Conservation (phyloP, 768 basidiomycete species). For the Agrocybe chaxingu region DNA sequence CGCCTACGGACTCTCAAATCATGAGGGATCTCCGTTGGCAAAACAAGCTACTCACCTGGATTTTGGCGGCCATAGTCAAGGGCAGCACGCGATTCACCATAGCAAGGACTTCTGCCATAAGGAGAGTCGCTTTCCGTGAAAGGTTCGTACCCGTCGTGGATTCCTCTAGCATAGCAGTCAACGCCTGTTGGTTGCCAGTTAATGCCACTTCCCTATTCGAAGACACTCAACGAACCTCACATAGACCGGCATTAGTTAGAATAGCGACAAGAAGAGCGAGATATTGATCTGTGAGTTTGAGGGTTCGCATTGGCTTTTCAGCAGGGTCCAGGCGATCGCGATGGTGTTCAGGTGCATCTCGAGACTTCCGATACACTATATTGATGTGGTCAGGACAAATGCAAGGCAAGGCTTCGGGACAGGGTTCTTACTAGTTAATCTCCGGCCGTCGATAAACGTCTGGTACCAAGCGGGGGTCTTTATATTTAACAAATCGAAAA, state of each 20-base stretch:
- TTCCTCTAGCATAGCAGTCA: conserved; percentile 84
- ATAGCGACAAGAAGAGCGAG: conserved; percentile 81
- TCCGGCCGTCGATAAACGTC: conserved; percentile 84
- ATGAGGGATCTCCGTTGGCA: background rate
- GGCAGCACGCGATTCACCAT: conserved; percentile 88
- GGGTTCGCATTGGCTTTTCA: conserved; percentile 50
- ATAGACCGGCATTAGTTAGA: conserved; percentile 81
- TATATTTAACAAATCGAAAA: conserved; percentile 91
- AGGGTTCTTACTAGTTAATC: conserved; percentile 66
- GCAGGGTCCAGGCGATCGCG: conserved; percentile 27
- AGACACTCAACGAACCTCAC: conserved; percentile 59
- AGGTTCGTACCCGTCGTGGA: conserved; percentile 65
- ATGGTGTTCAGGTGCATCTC: conserved; percentile 34
- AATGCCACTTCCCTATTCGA: background rate
- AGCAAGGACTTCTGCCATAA: conserved; percentile 89
- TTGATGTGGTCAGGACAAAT: background rate
- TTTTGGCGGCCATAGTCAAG: conserved; percentile 70
- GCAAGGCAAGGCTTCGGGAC: background rate
- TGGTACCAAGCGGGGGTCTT: conserved; percentile 91
- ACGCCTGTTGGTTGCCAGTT: conserved; percentile 48
- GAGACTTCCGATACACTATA: conserved; percentile 65
- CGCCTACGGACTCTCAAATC: conserved; percentile 42
- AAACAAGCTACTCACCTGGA: conserved; percentile 55
- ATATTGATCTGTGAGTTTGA: conserved; percentile 92
- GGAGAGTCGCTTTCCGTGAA: conserved; percentile 85